phyloP scores from a whole-genome alignment of 495 filamentous ascomycete genomes.

The Penicillium dipodomyicola region DNA sequence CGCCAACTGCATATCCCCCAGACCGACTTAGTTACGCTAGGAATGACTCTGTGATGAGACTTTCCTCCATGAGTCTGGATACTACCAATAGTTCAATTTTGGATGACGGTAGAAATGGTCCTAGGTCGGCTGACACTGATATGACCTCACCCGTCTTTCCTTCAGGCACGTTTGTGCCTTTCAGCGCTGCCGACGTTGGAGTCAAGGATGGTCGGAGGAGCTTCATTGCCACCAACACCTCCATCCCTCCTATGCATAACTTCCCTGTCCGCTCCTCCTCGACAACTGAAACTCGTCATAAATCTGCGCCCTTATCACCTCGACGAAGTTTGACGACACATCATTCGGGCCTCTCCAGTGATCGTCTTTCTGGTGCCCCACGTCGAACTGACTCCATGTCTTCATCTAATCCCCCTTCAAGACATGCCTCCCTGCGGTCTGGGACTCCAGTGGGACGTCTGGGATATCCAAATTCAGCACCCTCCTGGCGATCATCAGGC shows the following conservation, averaged over 20 bases:
- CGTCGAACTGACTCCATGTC: constrained; percentile 40
- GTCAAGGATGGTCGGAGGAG: constrained; percentile 35
- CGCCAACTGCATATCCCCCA: constrained; percentile 35
- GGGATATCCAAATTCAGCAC: constrained; percentile 8
- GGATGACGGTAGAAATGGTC: constrained; percentile 36
- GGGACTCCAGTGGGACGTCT: constrained; percentile 13
- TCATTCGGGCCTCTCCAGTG: constrained; percentile 27
- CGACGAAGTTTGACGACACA: constrained; percentile 40
- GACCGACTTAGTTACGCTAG: constrained; percentile 39
- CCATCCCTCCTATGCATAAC: constrained; percentile 29
- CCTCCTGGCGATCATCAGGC: constrained; percentile 15
- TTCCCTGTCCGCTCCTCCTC: constrained; percentile 35
- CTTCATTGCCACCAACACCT: constrained; percentile 23
- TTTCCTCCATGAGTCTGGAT: constrained; percentile 46
- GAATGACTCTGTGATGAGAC: constrained; percentile 40
- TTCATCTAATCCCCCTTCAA: constrained; percentile 24
- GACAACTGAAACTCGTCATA: constrained; percentile 24
- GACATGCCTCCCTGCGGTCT: constrained; percentile 25
- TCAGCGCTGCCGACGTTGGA: constrained; percentile 47
- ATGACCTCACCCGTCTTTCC: constrained; percentile 36
- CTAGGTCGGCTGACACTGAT: constrained; percentile 29
- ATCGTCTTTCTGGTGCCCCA: constrained; percentile 29
- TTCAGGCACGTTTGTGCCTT: constrained; percentile 41
- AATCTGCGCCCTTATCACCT: constrained; percentile 30
- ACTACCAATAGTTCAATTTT: constrained; percentile 51